Conservation (phyloP, 164 flowering plant genomes). For the Buxus sempervirens region DNA sequence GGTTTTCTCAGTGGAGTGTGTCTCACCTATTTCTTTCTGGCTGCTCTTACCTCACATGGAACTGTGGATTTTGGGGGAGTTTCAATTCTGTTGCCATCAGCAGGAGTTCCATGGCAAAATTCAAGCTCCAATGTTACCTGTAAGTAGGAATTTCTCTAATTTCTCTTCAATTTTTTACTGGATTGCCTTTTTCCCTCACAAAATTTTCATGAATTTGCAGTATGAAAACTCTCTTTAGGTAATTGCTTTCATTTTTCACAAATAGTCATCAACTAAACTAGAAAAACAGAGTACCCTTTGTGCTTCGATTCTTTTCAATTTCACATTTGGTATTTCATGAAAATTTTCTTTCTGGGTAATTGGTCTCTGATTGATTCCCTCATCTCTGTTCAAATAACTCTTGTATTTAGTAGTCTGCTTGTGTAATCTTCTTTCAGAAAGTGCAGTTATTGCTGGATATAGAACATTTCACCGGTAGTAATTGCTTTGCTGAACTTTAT, state of each 20-base stretch:
- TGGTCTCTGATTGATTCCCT: background rate
- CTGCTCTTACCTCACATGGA: conserved; percentile 56
- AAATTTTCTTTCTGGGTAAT: background rate
- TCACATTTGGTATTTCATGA: background rate
- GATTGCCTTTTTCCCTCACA: background rate
- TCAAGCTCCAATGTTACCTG: conserved; percentile 35
- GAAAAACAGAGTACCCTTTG: background rate
- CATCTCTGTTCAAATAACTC: no score
- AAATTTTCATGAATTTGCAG: no score
- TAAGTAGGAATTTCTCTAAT: conserved; percentile 26
- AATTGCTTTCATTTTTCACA: no score
- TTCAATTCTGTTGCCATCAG: conserved; percentile 30
- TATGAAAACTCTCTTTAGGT: no score
- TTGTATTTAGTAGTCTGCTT: no score
- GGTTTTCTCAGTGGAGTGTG: conserved; percentile 88
- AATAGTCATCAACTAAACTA: no score
- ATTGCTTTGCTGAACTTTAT: background rate
- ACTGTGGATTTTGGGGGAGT: conserved; percentile 34
- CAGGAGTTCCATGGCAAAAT: conserved; percentile 27
- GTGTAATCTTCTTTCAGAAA: no score
- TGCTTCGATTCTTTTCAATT: no score
- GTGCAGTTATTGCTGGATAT: background rate
- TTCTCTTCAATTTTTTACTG: conserved; percentile 2
- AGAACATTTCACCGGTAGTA: background rate
- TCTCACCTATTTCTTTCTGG: conserved; percentile 62